phyloP scores from a whole-genome alignment of 306 rosid genomes.

The Oxytropis ochrocephala region DNA sequence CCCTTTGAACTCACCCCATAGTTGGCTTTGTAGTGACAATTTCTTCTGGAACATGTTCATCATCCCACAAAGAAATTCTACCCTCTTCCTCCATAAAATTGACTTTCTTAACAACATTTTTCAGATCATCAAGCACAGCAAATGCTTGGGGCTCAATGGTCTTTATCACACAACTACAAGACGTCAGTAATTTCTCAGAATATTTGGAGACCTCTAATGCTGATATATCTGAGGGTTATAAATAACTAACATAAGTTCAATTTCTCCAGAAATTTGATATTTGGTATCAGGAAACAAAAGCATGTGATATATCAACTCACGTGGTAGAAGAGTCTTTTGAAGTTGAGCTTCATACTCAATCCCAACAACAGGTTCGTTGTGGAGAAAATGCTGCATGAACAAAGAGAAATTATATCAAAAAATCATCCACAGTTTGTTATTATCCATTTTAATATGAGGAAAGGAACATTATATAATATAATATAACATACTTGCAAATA shows the following conservation, averaged over 20 bases:
- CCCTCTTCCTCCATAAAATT: conserved; percentile 65
- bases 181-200: conserved; percentile 68
- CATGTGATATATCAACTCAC: conserved; percentile 45
- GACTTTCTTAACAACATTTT: conserved; percentile 58
- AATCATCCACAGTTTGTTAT: conserved; percentile 6
- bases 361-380: conserved; percentile 81
- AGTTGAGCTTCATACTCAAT: conserved; percentile 95
- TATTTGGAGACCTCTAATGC: conserved; percentile 68
- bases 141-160: conserved; percentile 80
- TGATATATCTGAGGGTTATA: conserved; percentile 48
- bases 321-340: conserved; percentile 87
- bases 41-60: conserved; percentile 90
- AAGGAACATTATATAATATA: not conserved
- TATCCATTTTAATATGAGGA: conserved; percentile 4
- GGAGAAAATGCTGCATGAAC: conserved; percentile 79
- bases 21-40: conserved; percentile 69
- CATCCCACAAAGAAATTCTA: conserved; percentile 68
- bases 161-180: conserved; percentile 87
- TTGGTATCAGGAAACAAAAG: not conserved
- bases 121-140: conserved; percentile 69
- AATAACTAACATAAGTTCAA: conserved; percentile 22
- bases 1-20: conserved; percentile 58
- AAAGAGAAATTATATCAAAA: conserved; percentile 16
- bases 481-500: conserved; percentile 61
- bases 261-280: conserved; percentile 15